Evolutionary conservation across 352 stramenopile genomes (phyloP), one percentile per base, ranked within the genome.

Genomic region (Pythium coloratum): DNA sequence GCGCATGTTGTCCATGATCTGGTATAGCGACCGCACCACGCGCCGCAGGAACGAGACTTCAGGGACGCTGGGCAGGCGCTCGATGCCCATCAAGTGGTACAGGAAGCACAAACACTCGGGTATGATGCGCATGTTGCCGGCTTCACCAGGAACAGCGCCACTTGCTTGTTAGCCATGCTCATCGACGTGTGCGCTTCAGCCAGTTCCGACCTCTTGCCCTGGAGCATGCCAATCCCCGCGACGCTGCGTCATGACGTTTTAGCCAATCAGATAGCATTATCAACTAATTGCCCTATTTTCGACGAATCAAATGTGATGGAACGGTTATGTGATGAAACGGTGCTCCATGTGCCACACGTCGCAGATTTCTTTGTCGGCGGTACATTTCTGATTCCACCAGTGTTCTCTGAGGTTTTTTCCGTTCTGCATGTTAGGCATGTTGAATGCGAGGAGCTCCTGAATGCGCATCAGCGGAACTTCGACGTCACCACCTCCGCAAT

Each of bases 51-150:
- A 96, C 26, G 89, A 84, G 0, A 81, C 86, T 49, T 92, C 84
- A 0, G 86, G 69, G 0, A 82, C 83, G 58, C 80, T 89, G 12
- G 86, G 81, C 44, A 86, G 55, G 12, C 72, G 72, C 56, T 92
- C 81, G 1, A 90, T n/a, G 18, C 71, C 84, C 71, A 94, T 79
- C 57, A 77, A 84, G 75, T 96, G 89, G 71, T 93, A 95, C 59
- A 96, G 53, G 55, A 96, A 96, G 76, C 87, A 96, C 7, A 95
- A 71, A 51, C 87, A 96, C 67, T 96, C 89, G 58, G 89, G 89
- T 87, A 96, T 95, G 70, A 95, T 92, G 59, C 89, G 86, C 69
- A 96, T 49, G 68, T 96, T 96, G 33, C 64, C 89, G 49, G 75
- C 80, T 67, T 96, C 89, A 40, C 89, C 60, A 96, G 56, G 66